Conservation (phyloP, 2,329 filamentous ascomycete species). For the Meredithiella fracta region DNA sequence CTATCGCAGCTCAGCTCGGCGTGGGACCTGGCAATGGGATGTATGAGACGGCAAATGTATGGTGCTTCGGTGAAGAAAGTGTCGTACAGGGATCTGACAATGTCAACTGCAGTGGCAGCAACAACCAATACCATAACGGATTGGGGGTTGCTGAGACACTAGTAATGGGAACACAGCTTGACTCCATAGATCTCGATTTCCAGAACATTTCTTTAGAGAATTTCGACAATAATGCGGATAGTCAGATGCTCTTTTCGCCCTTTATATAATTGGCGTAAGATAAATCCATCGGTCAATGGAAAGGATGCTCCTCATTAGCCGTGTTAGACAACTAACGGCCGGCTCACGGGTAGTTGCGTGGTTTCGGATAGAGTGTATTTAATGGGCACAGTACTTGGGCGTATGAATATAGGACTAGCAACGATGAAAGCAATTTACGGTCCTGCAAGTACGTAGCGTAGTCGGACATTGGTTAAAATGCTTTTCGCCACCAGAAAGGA, state of each 20-base stretch:
- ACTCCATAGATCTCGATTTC: no score
- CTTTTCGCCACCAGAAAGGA: background rate
- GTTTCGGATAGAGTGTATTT: background rate
- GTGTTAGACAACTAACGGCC: background rate
- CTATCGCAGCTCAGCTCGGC: background rate
- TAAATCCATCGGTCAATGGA: no score
- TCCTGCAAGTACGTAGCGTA: no score
- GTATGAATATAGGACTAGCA: background rate
- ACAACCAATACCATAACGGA: no score
- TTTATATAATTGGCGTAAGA: no score
- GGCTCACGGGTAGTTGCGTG: background rate
- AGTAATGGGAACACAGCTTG: no score
- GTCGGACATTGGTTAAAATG: background rate
- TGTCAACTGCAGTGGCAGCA: no score
- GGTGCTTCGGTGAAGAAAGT: background rate
- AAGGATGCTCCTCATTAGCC: background rate
- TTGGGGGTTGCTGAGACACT: no score
- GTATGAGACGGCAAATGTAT: background rate
- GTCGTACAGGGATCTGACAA: no score
- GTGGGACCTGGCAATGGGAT: background rate
- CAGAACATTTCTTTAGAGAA: no score
- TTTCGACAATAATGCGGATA: no score
- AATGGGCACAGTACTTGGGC: background rate
- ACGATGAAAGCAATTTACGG: background rate
- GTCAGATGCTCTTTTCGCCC: no score